Evolutionary conservation across 2,329 filamentous ascomycete genomes (phyloP).

Genomic region (Acrodontium crateriforme): DNA sequence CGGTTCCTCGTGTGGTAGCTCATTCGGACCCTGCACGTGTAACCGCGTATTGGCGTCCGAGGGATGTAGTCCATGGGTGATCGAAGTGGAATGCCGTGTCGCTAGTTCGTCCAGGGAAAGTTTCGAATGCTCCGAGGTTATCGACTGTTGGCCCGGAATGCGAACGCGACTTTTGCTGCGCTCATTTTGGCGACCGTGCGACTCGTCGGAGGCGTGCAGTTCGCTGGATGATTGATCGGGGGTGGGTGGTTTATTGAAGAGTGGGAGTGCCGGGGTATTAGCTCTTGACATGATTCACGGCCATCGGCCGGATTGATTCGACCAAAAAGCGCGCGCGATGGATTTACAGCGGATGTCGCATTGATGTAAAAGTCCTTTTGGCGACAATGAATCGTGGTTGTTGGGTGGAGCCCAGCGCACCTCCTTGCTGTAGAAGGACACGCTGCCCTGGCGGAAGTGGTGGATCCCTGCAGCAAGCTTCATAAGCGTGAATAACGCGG

Average conservation of each 20-base stretch:
- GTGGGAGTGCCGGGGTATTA: constrained; percentile 43
- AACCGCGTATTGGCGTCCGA: constrained; percentile 69
- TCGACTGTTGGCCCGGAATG: constrained; percentile 24
- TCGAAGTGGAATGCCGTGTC: constrained; percentile 64
- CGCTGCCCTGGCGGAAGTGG: no score
- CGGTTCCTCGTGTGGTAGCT: constrained; percentile 83
- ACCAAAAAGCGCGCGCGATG: no score
- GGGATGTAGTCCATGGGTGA: constrained; percentile 66
- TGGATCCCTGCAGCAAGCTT: no score
- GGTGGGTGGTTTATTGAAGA: constrained; percentile 31
- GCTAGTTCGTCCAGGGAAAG: constrained; percentile 70
- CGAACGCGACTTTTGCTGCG: constrained; percentile 19
- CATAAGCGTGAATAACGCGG: no score
- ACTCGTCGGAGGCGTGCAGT: constrained; percentile 23
- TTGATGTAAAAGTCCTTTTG: no score
- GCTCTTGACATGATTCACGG: constrained; percentile 50
- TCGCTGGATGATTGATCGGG: constrained; percentile 26
- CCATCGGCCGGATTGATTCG: constrained; percentile 21
- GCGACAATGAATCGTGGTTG: no score
- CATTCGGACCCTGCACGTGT: constrained; percentile 74
- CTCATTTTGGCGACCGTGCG: constrained; percentile 9
- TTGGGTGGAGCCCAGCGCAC: no score
- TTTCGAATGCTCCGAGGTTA: constrained; percentile 42
- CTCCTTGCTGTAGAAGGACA: no score
- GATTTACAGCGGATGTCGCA: no score